These are phyloP conservation scores for Neofusicoccum laricinum DNA, from an alignment of 2,329 filamentous ascomycete genomes.

Conservation along the genomic window DNA sequence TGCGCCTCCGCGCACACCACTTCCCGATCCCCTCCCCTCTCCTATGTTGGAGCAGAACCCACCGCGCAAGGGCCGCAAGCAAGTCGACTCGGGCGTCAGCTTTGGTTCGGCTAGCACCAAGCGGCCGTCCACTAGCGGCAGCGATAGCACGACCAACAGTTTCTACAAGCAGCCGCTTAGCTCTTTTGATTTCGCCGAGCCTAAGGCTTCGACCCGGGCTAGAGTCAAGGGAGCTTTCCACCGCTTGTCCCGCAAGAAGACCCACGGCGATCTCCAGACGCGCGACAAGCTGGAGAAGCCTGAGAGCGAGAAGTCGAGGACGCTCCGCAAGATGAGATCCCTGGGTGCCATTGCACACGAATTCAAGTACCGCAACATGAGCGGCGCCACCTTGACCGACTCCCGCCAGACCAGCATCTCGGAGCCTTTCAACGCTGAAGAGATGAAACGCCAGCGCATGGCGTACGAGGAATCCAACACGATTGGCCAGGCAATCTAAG, in stretches of 20 bases:
- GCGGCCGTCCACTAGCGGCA: slow-evolving; percentile 30
- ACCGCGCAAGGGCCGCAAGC: slow-evolving; percentile 50
- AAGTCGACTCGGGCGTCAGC: slow-evolving; percentile 61
- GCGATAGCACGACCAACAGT: slow-evolving; percentile 18
- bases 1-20: background rate
- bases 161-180: slow-evolving; percentile 20
- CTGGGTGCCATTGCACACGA: slow-evolving; percentile 25
- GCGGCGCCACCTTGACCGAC: slow-evolving; percentile 5
- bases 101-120: slow-evolving; percentile 43
- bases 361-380: slow-evolving; percentile 16
- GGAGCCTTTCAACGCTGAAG: slow-evolving; percentile 31
- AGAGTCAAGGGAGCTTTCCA: slow-evolving; percentile 21
- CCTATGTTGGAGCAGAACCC: slow-evolving; percentile 26
- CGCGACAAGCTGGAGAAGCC: slow-evolving; percentile 10
- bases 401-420: slow-evolving; percentile 26
- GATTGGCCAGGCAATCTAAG: slow-evolving; percentile 13
- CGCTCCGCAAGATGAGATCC: slow-evolving; percentile 36
- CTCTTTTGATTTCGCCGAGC: slow-evolving; percentile 9
- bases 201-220: slow-evolving; percentile 50
- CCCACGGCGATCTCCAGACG: background rate
- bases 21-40: slow-evolving; percentile 20
- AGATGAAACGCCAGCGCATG: slow-evolving; percentile 36
- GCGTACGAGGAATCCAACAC: slow-evolving; percentile 31
- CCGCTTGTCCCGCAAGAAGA: slow-evolving; percentile 12
- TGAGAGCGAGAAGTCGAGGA: slow-evolving; percentile 28